Base-by-base conservation (phyloP, 768 basidiomycete species). In the Amanita rimosa region DNA sequence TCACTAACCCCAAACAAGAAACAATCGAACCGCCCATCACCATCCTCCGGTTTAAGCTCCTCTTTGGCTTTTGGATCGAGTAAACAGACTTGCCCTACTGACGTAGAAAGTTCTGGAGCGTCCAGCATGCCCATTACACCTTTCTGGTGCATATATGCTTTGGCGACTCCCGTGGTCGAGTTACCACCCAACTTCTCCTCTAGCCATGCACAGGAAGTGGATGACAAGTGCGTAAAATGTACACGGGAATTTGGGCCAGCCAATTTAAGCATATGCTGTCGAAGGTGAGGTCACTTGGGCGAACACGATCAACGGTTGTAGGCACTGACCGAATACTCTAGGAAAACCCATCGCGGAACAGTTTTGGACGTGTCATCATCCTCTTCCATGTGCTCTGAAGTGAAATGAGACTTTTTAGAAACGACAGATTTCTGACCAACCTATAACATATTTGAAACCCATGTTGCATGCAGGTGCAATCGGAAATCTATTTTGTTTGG, bases 331-430 rank as follows among this genome's bases (percentile, higher is more conserved):
- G 74, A 73, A 61, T 94, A 97, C 72, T 97, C 95, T 41, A 97
- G 77, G 56, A 85, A 78, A 27, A 97, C 94, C 95, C 95, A 98
- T 11, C 78, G 79, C 17, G 87, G 87, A 36, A 90, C 75, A 3
- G 84, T 72, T 55, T 75, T 78, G 1, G 79, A 70, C 0, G 75
- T 76, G 11, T 76, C 71, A 52, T 93, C 93, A 60, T 97, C 94
- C 44, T 93, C 90, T 61, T 97, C 94, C 85, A 97, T 92, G 60
- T 94, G 91, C 55, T 94, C 92, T 90, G 21, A 41, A 17, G n/a
- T 34, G 24, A 13, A 7, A n/a, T 42, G 6, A 41, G 33, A 35
- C 21, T 17, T 14, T 11, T 4, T 9, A 6, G 11, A 27, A 10
- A 34, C 29, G 16, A 46, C 7, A 38, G 33, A 22, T 44, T 52